Evolutionary conservation across 2,329 filamentous ascomycete genomes (phyloP), one percentile per base, ranked within the genome.

Genomic region (Myriosclerotinia scirpicola): DNA sequence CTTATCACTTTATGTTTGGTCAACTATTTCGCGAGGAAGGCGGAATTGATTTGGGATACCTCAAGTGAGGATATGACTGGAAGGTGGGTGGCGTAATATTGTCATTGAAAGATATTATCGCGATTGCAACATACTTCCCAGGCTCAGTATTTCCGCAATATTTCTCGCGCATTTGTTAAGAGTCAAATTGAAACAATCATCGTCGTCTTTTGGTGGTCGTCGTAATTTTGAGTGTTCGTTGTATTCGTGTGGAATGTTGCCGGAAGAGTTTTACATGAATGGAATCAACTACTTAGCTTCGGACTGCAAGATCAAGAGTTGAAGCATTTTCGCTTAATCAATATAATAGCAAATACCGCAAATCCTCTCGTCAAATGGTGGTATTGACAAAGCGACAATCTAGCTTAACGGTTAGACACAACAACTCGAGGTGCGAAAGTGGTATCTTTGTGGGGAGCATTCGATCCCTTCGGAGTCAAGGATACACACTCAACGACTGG

Each of bases 371-470:
- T 59, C 42, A 46, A 59, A 59, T 46, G 42, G 40, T 46, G 55
- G 26, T 59, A 59, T 59, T 59, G 42, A 36, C 55, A 59, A 46
- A n/a, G 20, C 55, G 42, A 9, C 55, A 59, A 46, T 15, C 40
- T 59, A 46, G 55, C 20, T 46, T 34, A 34, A 46, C 9, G 12
- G 26, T 46, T 34, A 59, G 42, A 15, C 20, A 36, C 26, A n/a
- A 46, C 40, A 46, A 59, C 26, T 59, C 55, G 55, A 59, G 54
- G 42, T 59, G 40, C 42, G 15, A 46, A n/a, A 17, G 42, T 30
- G 42, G 40, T 34, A 59, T 59, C 55, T 59, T 46, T 46, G 55
- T 59, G 20, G 42, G 54, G 55, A 59, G 55, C 42, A 59, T 59
- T 46, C 42, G 40, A 59, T 59, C 55, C 40, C 42, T 59, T 36